These are phyloP conservation scores for Tylopilus plumbeoviolaceoides DNA, from an alignment of 768 basidiomycete genomes.

Conservation along the genomic window DNA sequence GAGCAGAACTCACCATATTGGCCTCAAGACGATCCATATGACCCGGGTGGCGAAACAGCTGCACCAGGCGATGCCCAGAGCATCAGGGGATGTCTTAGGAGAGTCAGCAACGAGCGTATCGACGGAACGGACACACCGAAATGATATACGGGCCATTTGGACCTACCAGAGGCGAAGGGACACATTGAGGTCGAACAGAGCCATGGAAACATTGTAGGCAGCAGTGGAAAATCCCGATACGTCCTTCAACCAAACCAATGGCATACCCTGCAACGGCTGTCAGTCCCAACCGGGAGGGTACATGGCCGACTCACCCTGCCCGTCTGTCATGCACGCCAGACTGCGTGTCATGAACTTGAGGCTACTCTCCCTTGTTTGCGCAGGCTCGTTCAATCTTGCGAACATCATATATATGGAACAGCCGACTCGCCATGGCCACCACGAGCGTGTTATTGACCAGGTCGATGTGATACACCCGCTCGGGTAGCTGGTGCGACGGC, in stretches of 20 bases:
- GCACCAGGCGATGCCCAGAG: too few relatives aligned
- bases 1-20: too few relatives aligned
- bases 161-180: too few relatives aligned
- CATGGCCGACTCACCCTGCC: conserved; percentile 57
- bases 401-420: conserved; percentile 87
- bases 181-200: too few relatives aligned
- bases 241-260: conserved; percentile 88
- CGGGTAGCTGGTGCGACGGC: conserved; percentile 62
- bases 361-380: conserved; percentile 85
- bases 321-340: conserved; percentile 89
- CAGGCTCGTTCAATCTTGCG: conserved; percentile 70
- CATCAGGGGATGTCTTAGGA: too few relatives aligned
- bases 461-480: conserved; percentile 84
- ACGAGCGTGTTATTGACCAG: conserved; percentile 76
- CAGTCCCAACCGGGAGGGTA: not conserved
- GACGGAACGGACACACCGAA: too few relatives aligned
- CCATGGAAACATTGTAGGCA: too few relatives aligned
- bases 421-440: conserved; percentile 87
- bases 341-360: conserved; percentile 93
- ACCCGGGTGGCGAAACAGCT: too few relatives aligned
- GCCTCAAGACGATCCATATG: too few relatives aligned
- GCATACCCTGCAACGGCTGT: conserved; percentile 66
- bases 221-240: too few relatives aligned
- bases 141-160: too few relatives aligned
- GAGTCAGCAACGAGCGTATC: too few relatives aligned